Evolutionary conservation across 169 alveolate species (phyloP).

Genomic region (Neospora caninum): DNA sequence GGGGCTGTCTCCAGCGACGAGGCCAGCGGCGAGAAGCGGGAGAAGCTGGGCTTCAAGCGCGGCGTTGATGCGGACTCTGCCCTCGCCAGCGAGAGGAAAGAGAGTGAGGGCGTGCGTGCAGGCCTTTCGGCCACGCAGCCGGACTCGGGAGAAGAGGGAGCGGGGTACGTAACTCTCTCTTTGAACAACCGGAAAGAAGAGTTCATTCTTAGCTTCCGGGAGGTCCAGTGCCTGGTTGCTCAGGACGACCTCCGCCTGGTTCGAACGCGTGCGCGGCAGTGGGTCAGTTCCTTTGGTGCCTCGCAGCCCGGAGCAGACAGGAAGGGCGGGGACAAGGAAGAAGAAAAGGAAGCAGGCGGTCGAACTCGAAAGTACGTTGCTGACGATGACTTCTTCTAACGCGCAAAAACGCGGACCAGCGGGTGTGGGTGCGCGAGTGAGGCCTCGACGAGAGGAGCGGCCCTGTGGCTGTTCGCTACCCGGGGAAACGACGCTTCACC

Average conservation of each 20-base stretch:
- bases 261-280: conserved; percentile 58
- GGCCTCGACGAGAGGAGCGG: too few relatives aligned
- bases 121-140: too few relatives aligned
- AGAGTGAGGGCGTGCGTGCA: neutral
- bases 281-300: conserved; percentile 3
- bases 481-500: too few relatives aligned
- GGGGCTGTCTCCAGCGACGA: neutral
- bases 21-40: neutral
- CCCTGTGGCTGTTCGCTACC: too few relatives aligned
- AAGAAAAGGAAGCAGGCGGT: neutral
- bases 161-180: neutral
- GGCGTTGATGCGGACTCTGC: neutral
- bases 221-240: conserved; percentile 50
- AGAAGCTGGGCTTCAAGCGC: neutral
- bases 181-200: conserved; percentile 52
- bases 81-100: neutral
- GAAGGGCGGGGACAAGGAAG: neutral
- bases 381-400: neutral
- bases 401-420: too few relatives aligned
- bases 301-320: neutral
- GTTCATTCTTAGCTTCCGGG: conserved; percentile 35
- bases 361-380: neutral
- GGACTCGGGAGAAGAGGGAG: neutral
- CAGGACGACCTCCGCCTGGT: conserved; percentile 61
- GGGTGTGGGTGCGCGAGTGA: too few relatives aligned